These are phyloP conservation scores for Tulasnella sp. DNA, from an alignment of 768 basidiomycete genomes.

Conservation along the genomic window DNA sequence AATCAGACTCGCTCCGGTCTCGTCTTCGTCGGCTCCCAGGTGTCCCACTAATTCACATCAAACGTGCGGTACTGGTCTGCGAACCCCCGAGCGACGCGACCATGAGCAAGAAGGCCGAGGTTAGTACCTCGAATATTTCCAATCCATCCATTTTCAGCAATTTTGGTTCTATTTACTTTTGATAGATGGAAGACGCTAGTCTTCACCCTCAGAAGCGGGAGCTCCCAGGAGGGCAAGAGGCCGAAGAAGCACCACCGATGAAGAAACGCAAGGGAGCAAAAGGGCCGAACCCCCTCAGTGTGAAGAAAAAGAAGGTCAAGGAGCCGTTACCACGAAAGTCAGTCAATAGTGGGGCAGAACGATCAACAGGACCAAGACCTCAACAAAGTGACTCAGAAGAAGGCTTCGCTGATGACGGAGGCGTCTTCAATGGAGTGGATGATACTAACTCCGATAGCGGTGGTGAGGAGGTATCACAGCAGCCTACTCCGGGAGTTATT, in stretches of 20 bases:
- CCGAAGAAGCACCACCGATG: conserved; percentile 30
- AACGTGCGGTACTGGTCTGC: conserved; percentile 84
- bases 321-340: background rate
- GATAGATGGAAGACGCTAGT: conserved; percentile 3
- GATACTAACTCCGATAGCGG: background rate
- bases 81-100: conserved; percentile 83
- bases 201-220: conserved; percentile 36
- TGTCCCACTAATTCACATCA: conserved; percentile 83
- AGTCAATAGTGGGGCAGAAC: background rate
- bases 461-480: background rate
- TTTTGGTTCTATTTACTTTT: background rate
- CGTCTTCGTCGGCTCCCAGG: conserved; percentile 66
- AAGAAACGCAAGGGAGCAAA: conserved; percentile 60
- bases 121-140: conserved; percentile 25
- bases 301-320: conserved; percentile 69
- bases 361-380: too few species aligned
- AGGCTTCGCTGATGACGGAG: background rate
- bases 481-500: background rate
- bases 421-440: background rate
- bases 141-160: conserved; percentile 16
- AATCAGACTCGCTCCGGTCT: conserved; percentile 61
- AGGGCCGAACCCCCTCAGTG: conserved; percentile 83
- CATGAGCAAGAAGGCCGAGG: conserved; percentile 52
- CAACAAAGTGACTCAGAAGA: too few species aligned
- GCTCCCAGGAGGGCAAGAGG: conserved; percentile 25